Evolutionary conservation across 179 eudicot genomes (phyloP).

Genomic region (Sideroxylon spinosum): DNA sequence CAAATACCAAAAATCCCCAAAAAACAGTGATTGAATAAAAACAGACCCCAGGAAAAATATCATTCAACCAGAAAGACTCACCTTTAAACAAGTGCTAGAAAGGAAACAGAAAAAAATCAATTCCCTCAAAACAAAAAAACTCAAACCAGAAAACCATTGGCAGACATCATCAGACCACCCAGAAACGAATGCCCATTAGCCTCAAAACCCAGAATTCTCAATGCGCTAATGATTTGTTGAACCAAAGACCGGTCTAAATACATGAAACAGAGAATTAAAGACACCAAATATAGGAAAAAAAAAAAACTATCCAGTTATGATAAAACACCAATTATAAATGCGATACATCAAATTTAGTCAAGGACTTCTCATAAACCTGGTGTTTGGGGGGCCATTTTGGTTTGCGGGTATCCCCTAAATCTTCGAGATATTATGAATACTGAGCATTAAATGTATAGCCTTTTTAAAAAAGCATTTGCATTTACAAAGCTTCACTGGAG

Average conservation of each 20-base stretch:
- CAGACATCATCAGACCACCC: not conserved
- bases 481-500: slow-evolving; percentile 9
- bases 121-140: slow-evolving; percentile 1
- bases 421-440: not conserved
- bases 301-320: slow-evolving; percentile 15
- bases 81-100: not conserved
- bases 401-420: slow-evolving; percentile 13
- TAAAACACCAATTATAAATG: slow-evolving; percentile 11
- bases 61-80: not conserved
- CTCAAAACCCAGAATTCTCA: slow-evolving; percentile 13
- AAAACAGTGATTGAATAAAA: not conserved
- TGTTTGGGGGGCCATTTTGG: slow-evolving; percentile 11
- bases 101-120: not conserved
- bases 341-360: not conserved
- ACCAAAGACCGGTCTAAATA: not conserved
- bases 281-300: not conserved
- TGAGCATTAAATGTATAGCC: slow-evolving; percentile 12
- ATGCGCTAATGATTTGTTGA: not conserved
- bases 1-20: not conserved
- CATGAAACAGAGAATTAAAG: not conserved
- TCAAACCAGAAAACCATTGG: slow-evolving; percentile 6
- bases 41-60: not conserved
- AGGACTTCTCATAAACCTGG: slow-evolving; percentile 10
- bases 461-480: not conserved
- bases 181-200: slow-evolving; percentile 10